A percentile compares a stretch with the other conserved stretches of the same genome.
Evolutionary conservation across 495 filamentous ascomycete genomes (phyloP).

Genomic region (Talaromyces thailandensis): DNA sequence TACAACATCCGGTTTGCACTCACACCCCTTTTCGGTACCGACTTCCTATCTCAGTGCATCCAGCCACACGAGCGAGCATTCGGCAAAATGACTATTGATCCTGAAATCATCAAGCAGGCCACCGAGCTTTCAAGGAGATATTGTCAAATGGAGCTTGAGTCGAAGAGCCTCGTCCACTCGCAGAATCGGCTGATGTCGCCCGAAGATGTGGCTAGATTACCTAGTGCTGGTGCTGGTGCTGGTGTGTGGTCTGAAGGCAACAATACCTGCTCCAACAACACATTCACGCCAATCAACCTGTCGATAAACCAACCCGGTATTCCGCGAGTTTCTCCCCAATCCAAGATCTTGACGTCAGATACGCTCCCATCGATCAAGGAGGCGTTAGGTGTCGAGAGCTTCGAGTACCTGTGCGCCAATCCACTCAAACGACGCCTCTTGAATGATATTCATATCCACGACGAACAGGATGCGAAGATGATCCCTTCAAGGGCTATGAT

Average conservation of each 20-base stretch:
- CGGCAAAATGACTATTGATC: slow-evolving; percentile 60
- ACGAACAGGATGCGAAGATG: background rate
- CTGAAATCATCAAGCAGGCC: slow-evolving; percentile 45
- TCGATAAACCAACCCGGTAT: background rate
- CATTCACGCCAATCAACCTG: background rate
- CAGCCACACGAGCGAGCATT: slow-evolving; percentile 46
- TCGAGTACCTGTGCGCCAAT: background rate
- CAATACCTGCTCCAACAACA: background rate
- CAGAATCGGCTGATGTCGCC: slow-evolving; percentile 1
- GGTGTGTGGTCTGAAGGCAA: background rate
- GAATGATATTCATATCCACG: background rate
- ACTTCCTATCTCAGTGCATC: slow-evolving; percentile 68
- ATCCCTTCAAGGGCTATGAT: background rate
- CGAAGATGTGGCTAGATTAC: background rate
- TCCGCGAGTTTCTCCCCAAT: background rate
- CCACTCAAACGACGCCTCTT: background rate
- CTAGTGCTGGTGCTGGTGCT: background rate
- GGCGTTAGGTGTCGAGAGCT: background rate
- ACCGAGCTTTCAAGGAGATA: slow-evolving; percentile 43
- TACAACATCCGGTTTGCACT: slow-evolving; percentile 71
- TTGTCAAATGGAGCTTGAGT: slow-evolving; percentile 23
- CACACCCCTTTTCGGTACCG: slow-evolving; percentile 78
- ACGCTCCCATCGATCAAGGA: background rate
- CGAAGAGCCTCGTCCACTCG: background rate
- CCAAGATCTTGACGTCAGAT: background rate